Base-by-base conservation (phyloP, 2,329 filamentous ascomycete species). In the Colletotrichum gloeosporioides region DNA sequence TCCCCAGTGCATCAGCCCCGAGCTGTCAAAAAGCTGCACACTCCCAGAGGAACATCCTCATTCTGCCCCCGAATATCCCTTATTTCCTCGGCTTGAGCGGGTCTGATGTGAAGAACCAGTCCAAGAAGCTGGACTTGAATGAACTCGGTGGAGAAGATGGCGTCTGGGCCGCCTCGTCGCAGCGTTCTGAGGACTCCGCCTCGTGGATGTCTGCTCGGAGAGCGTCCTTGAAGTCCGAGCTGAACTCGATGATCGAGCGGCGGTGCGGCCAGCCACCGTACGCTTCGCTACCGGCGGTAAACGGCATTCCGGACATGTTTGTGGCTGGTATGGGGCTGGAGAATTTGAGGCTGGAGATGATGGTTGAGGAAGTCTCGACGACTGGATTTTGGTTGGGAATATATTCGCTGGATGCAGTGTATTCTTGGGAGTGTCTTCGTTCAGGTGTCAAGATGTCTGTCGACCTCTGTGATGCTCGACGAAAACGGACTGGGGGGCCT, bases 131-230 rank as follows among this genome's bases (percentile, higher is more conserved):
- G 10, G 39, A 29, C 18, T 66, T 73, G 32, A 65, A n/a, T 3
- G 44, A 44, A 6, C 49, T 16, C 3, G 34, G 32, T 1, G 9
- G 7, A 18, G 67, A 8, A 4, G 6, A 31, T 4, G 66, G 15
- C 6, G 34, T 8, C 32, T 64, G 12, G 1, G 57, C 9, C 1
- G 44, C 62, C n/a, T 27, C 39, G 3, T 22, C 31, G 4, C 29
- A 27, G 16, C 59, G 34, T 3, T 59, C 22, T 22, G n/a, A n/a
- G 1, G 44, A 49, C 10, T 73, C 39, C 10, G 73, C 57, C 12
- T 77, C 73, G 12, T 77, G 64, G 61, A 73, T 66, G n/a, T 79
- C 36, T 15, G 75, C 70, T 27, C 78, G 71, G 18, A 73, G 66
- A 9, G 69, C 64, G n/a, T 66, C 73, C 59, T 75, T 77, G n/a